Evolutionary conservation across 495 filamentous ascomycete genomes (phyloP), one percentile per base, ranked within the genome.

Genomic region (Umbilicaria muhlenbergii): DNA sequence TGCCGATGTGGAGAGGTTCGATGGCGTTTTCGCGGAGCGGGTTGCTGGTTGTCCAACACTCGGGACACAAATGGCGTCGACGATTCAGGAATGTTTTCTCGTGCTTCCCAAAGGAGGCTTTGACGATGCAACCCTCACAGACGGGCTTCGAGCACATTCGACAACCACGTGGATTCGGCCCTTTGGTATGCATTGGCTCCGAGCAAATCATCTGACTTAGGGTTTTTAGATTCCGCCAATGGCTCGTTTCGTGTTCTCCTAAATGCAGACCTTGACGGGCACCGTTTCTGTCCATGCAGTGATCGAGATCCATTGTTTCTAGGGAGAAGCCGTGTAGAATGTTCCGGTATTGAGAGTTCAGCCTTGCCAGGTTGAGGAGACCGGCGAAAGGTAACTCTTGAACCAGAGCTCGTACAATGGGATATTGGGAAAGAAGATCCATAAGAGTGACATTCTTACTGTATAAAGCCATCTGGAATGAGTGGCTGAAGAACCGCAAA

Each of bases 41-140:
- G 32, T 32, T 52, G 11, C 46, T 46, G 3, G 15, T 19, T 5
- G 38, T 16, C 45, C 46, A 57, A 40, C 54, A 57, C 2, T 42
- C 32, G 12, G 32, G 19, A 43, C 54, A 57, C 8, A 57, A 42
- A 35, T 45, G 43, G 6, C 54, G 45, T 3, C 39, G 49, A 33
- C 54, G 52, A 39, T 45, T 50, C 28, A 32, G 36, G 28, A 53
- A 53, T 16, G 52, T 55, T 3, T 47, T 49, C 12, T 50, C 51
- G 34, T 53, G 40, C 34, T 51, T 53, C 11, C 34, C 47, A 36
- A 55, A 55, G 8, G 51, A 53, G 15, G 36, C 51, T 39, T 49
- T 50, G 36, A 58, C 52, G 12, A 58, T 43, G 31, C 55, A 58
- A 31, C 45, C 51, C 32, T 58, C 55, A 39, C 55, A 58, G 15